A percentile compares a stretch with the other conserved stretches of the same genome.
Evolutionary conservation across 495 filamentous ascomycete genomes (phyloP).

Genomic region (Geoglossum glabrum): DNA sequence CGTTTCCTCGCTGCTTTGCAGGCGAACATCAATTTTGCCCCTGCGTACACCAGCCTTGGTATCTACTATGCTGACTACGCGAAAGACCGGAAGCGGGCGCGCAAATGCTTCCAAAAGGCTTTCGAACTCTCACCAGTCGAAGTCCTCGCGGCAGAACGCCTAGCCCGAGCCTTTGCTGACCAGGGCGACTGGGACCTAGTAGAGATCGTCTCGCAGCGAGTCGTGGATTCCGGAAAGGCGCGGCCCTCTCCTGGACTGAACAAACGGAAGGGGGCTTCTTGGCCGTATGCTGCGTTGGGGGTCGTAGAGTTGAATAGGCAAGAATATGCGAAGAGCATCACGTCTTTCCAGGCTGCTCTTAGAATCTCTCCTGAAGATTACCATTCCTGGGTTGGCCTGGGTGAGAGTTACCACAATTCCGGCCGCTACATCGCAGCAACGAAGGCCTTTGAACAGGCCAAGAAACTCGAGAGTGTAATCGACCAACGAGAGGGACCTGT

Average conservation of each 20-base stretch:
- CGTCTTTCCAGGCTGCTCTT: conserved; percentile 82
- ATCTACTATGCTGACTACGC: conserved; percentile 86
- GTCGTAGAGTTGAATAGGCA: conserved; percentile 94
- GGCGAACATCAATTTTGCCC: conserved; percentile 73
- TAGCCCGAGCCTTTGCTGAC: conserved; percentile 69
- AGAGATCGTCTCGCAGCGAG: conserved; percentile 74
- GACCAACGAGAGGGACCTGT: conserved; percentile 20
- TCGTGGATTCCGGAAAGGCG: conserved; percentile 79
- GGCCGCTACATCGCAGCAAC: conserved; percentile 79
- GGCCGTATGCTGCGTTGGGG: conserved; percentile 89
- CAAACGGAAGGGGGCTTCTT: conserved; percentile 62
- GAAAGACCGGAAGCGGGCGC: conserved; percentile 62
- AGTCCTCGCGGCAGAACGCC: conserved; percentile 67
- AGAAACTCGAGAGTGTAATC: conserved; percentile 39
- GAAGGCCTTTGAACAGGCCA: conserved; percentile 73
- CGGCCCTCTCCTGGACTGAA: conserved; percentile 80
- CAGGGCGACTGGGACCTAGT: conserved; percentile 91
- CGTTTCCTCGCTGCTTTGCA: conserved; percentile 71
- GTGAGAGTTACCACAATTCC: conserved; percentile 88
- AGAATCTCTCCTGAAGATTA: conserved; percentile 69
- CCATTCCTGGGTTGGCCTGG: conserved; percentile 86
- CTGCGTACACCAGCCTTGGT: conserved; percentile 85
- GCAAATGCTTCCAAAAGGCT: conserved; percentile 88
- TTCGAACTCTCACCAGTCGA: conserved; percentile 85
- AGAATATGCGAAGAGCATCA: conserved; percentile 67